Evolutionary conservation across 179 eudicot genomes (phyloP).

Genomic region (Dionaea muscipula): DNA sequence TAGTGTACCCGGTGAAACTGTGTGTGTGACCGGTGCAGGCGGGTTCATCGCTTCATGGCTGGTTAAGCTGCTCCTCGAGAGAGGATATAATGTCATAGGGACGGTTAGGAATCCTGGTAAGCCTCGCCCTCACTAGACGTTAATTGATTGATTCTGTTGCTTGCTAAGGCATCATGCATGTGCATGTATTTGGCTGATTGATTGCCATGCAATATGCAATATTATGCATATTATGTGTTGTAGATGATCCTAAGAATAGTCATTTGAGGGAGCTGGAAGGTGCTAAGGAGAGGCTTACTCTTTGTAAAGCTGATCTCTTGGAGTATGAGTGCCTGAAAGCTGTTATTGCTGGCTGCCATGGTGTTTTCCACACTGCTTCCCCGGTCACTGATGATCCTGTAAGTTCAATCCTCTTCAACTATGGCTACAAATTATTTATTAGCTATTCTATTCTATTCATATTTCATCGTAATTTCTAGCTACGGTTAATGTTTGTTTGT

Average conservation of each 20-base stretch:
- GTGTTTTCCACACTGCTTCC: constrained; percentile 92
- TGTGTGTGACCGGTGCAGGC: constrained; percentile 95
- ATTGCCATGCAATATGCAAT: too few relatives aligned
- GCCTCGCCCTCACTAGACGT: background rate
- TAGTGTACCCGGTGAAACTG: constrained; percentile 29
- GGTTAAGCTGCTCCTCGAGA: constrained; percentile 65
- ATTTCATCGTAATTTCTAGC: too few relatives aligned
- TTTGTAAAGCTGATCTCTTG: constrained; percentile 67
- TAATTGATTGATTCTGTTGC: background rate
- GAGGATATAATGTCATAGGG: constrained; percentile 70
- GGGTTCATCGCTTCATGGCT: constrained; percentile 95
- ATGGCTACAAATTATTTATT: too few relatives aligned
- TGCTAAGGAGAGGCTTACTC: constrained; percentile 70
- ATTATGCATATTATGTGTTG: too few relatives aligned
- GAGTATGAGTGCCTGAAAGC: constrained; percentile 56
- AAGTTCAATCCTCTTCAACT: constrained; percentile 5
- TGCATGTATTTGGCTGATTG: background rate
- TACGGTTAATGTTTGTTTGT: too few relatives aligned
- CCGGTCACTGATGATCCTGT: constrained; percentile 91
- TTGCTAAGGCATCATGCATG: too few relatives aligned
- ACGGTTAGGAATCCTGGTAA: constrained; percentile 85
- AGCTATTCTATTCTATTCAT: too few relatives aligned
- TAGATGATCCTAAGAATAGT: constrained; percentile 75
- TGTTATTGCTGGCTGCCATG: constrained; percentile 72
- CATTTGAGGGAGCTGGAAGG: constrained; percentile 84